Evolutionary conservation across 176 grass and related monocot species (phyloP), one percentile per base, ranked within the genome.

Genomic region (Rhynchospora pubera): DNA sequence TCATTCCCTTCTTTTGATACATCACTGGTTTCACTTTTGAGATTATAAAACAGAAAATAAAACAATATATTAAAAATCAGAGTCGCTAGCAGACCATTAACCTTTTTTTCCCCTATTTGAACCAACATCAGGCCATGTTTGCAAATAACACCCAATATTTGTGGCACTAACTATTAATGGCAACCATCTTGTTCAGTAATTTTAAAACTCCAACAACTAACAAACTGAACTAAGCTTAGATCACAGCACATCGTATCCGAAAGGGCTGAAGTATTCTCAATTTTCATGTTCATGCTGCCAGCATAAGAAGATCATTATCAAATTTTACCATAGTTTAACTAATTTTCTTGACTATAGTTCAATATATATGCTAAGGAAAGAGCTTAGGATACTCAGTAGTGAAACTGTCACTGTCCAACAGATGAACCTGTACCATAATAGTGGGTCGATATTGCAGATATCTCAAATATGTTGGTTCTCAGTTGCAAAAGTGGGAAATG

Each of bases 11-110:
- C 66, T 66, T 16, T 62, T 12, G 55, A 81, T 24, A 61, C 85
- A 32, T 73, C 64, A 68, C 23, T 39, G 61, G 65, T 61, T 53
- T 75, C 87, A 58, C 59, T 81, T 72, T 86, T 65, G 15, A 62
- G 34, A 68, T 43, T 65, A 83, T 3, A 59, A 66, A 62, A 45
- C 7, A 46, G 34, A 30, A 81, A 61, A 60, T 24, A 73, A 52
- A 52, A 75, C 47, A 75, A 16, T 28, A 12, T 75, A 28, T 53
- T 46, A 48, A 72, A 46, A 18, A 72, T 48, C 46, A 72, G 48
- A 72, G 13, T 43, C 44, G 1, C 18, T 22, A n/a, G 34, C 56
- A 58, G 5, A 58, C 56, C 6, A 18, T 58, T 18, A n/a, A 15
- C 19, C n/a, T 19, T 19, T 2, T n/a, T 46, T 34, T 47, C 3